Evolutionary conservation across 1,139 yeast species (phyloP).

Genomic region (Blastobotrys niveus): DNA sequence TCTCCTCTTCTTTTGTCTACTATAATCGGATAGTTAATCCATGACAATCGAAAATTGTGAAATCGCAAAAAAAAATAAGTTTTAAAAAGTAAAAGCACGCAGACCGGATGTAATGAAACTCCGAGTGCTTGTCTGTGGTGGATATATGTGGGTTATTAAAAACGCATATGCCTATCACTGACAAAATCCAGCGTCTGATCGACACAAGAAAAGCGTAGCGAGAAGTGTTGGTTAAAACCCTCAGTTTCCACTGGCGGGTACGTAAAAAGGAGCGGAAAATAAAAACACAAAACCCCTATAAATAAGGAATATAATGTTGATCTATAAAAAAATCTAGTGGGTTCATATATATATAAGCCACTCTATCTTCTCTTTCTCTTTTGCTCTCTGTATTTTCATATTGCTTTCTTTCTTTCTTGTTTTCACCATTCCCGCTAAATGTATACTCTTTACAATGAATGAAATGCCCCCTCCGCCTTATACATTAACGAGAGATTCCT

Average conservation of each 20-base stretch:
- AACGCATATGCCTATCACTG: too few relatives aligned
- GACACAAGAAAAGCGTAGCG: not conserved
- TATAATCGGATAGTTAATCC: not conserved
- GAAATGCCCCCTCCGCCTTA: conserved; percentile 9
- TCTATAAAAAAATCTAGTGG: too few relatives aligned
- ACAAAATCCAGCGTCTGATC: conserved; percentile 3
- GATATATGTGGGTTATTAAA: not conserved
- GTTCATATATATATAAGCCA: too few relatives aligned
- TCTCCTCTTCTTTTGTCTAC: not conserved
- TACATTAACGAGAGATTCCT: conserved; percentile 8
- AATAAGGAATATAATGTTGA: too few relatives aligned
- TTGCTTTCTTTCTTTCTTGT: not conserved
- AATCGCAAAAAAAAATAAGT: not conserved
- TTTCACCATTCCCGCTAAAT: not conserved
- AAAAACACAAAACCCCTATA: too few relatives aligned
- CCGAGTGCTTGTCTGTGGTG: too few relatives aligned
- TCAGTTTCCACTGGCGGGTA: not conserved
- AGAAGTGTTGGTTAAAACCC: not conserved
- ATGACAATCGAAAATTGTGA: not conserved
- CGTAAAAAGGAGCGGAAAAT: not conserved
- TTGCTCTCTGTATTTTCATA: not conserved
- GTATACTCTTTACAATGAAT: not conserved
- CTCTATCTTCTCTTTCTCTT: not conserved
- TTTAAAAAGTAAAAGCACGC: not conserved
- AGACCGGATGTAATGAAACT: too few relatives aligned